A percentile compares a stretch with the other conserved stretches of the same genome.
phyloP scores from a whole-genome alignment of 73 alveolate genomes.

The Paraurostyla sp. region DNA sequence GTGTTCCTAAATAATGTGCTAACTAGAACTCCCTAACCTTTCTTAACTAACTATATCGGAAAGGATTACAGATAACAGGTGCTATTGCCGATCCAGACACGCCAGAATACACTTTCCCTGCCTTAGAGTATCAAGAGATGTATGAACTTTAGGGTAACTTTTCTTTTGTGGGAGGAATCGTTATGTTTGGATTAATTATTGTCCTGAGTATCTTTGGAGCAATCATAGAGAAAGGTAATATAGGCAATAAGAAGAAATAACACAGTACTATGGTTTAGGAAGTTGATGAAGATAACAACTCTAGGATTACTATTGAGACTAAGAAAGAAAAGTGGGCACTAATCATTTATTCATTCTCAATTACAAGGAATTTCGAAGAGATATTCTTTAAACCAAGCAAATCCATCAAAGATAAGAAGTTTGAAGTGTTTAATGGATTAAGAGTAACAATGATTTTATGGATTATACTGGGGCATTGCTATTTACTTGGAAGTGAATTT shows the following conservation, averaged over 20 bases:
- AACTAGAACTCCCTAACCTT: neutral
- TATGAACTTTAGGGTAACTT: neutral
- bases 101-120: conserved; percentile 11
- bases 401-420: conserved; percentile 52
- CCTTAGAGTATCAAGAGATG: neutral
- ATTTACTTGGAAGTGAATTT: neutral
- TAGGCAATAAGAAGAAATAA: conserved; percentile 22
- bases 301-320: neutral
- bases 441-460: conserved; percentile 32
- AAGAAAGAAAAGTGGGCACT: conserved; percentile 58
- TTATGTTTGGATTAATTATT: neutral
- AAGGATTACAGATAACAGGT: neutral
- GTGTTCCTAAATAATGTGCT: conserved; percentile 18
- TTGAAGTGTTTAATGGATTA: conserved; percentile 48
- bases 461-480: conserved; percentile 51
- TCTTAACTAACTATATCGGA: neutral
- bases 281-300: neutral
- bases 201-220: conserved; percentile 19
- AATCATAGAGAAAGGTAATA: neutral
- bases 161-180: neutral
- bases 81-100: neutral
- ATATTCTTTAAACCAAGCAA: conserved; percentile 25
- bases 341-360: conserved; percentile 26
- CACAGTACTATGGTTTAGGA: conserved; percentile 47
- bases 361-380: conserved; percentile 26